Conservation (phyloP, 306 rosid genomes). For the Nissolia schottii region DNA sequence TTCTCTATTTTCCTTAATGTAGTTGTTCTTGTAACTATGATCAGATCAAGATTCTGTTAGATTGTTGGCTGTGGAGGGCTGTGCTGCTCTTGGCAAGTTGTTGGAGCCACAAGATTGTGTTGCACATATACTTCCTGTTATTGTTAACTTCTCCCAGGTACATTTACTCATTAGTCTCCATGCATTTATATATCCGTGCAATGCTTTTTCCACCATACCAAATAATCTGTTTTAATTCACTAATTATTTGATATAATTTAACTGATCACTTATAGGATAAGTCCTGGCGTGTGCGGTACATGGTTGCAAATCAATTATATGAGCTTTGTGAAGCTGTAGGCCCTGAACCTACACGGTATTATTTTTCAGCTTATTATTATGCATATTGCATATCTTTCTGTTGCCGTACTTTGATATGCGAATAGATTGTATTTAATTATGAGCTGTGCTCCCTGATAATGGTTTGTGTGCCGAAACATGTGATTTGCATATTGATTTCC, state of each 20-base stretch:
- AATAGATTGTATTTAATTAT: not conserved
- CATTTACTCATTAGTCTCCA: not conserved
- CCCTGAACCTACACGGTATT: slow-evolving; percentile 91
- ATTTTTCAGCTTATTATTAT: not conserved
- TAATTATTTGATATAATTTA: slow-evolving; percentile 4
- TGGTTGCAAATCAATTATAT: slow-evolving; percentile 96
- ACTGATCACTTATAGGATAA: slow-evolving; percentile 60
- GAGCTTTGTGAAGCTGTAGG: slow-evolving; percentile 99
- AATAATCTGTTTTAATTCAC: not conserved
- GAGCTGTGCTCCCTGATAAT: slow-evolving; percentile 1
- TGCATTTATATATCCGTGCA: not conserved
- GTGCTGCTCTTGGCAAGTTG: slow-evolving; percentile 94
- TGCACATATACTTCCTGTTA: slow-evolving; percentile 88
- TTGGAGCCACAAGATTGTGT: slow-evolving; percentile 96
- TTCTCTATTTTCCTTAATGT: slow-evolving; percentile 2
- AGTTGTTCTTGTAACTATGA: slow-evolving; percentile 1
- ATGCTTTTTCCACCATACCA: not conserved
- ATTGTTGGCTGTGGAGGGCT: slow-evolving; percentile 91
- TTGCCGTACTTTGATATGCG: not conserved
- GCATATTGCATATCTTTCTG: slow-evolving; percentile 13
- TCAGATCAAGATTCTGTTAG: slow-evolving; percentile 98
- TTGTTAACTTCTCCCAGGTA: slow-evolving; percentile 98
- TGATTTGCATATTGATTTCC: not conserved
- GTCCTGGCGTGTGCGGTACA: slow-evolving; percentile 99
- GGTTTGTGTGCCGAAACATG: not conserved